These are phyloP conservation scores for Acmispon strigosus DNA, from an alignment of 306 rosid genomes.

Conservation along the genomic window DNA sequence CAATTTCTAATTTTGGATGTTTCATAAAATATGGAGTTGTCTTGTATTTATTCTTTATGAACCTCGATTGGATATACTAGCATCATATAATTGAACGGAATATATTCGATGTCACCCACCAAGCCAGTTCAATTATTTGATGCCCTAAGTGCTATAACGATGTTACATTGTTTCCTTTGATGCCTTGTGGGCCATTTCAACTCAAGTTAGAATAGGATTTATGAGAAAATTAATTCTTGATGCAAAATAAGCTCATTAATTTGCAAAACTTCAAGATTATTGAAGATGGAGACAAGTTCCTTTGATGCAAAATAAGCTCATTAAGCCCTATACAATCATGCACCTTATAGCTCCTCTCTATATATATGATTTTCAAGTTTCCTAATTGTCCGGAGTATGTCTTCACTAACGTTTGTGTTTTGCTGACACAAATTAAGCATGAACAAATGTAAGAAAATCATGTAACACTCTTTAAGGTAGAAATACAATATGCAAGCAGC, in stretches of 20 bases:
- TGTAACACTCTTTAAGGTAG: background rate
- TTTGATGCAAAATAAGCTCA: no score
- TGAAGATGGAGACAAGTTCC: slow-evolving; percentile 1
- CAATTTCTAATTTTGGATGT: background rate
- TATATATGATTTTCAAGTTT: background rate
- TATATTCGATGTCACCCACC: background rate
- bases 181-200: slow-evolving; percentile 20
- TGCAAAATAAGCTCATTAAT: background rate
- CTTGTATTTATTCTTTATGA: background rate
- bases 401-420: slow-evolving; percentile 6
- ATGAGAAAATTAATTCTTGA: background rate
- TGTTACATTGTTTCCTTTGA: background rate
- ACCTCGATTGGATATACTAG: background rate
- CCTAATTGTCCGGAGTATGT: slow-evolving; percentile 31
- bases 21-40: background rate
- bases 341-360: background rate
- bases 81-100: slow-evolving; percentile 14
- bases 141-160: background rate
- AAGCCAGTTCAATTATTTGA: slow-evolving; percentile 11
- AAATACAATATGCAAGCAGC: no score
- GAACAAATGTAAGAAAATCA: background rate
- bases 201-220: background rate
- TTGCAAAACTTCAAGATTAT: background rate
- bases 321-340: slow-evolving; percentile 16
- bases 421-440: slow-evolving; percentile 7